phyloP scores from a whole-genome alignment of 2,329 filamentous ascomycete species.

The Bimuria novae-zelandiae region DNA sequence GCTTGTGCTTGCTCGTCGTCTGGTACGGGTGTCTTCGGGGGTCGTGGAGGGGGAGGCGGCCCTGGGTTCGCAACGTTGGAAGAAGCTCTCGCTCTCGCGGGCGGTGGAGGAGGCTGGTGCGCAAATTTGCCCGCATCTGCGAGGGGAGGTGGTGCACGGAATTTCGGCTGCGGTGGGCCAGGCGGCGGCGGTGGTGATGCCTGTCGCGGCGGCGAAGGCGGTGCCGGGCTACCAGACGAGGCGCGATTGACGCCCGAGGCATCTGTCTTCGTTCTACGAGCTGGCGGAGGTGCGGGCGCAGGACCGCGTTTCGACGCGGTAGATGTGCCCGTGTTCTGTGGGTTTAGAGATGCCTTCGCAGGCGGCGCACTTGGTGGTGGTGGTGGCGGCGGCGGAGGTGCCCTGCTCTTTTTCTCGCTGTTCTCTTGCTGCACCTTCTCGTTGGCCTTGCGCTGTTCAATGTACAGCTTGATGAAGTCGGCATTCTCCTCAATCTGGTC shows the following conservation, averaged over 20 bases:
- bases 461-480: constrained; percentile 70
- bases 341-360: constrained; percentile 56
- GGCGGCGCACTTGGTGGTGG: constrained; percentile 54
- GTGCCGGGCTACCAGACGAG: constrained; percentile 60
- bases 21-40: constrained; percentile 62
- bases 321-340: constrained; percentile 63
- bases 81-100: constrained; percentile 56
- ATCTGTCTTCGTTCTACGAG: constrained; percentile 51
- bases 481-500: constrained; percentile 70
- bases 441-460: constrained; percentile 65
- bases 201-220: constrained; percentile 68
- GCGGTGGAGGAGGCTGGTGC: constrained; percentile 51
- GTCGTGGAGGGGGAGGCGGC: constrained; percentile 66
- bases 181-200: constrained; percentile 72
- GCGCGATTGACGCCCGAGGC: constrained; percentile 44
- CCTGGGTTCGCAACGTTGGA: constrained; percentile 59
- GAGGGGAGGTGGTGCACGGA: constrained; percentile 84
- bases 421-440: constrained; percentile 52
- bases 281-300: constrained; percentile 63
- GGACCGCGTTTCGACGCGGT: constrained; percentile 66
- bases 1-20: constrained; percentile 60
- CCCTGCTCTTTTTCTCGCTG: constrained; percentile 56
- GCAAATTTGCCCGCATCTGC: constrained; percentile 89
- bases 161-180: constrained; percentile 65
- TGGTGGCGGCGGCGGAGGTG: constrained; percentile 68